Evolutionary conservation across 2,329 filamentous ascomycete species (phyloP), one percentile per base, ranked within the genome.

Genomic region (Trichoderma oligosporum): DNA sequence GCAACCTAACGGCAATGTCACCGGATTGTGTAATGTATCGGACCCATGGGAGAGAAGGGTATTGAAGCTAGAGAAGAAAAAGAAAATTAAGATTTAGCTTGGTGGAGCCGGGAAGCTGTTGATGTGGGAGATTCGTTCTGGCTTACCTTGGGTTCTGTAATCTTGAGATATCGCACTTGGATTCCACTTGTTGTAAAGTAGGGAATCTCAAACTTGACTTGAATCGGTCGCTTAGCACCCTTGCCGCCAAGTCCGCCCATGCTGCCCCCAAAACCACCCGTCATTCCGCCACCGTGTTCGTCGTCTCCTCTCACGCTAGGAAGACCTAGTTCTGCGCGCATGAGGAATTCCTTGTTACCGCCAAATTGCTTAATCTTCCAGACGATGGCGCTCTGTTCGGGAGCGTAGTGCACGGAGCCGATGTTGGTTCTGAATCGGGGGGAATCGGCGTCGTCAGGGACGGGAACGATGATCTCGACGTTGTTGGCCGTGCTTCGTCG

Each of bases 341-440:
- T 99, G 65, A 99, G 80, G 68, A 99, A 99, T 71, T 99, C 94
- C 75, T 99, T 99, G 65, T 87, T 85, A n/a, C 94, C 94, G 42
- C 94, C 94, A 73, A 99, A 99, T 69, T 99, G 94, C 80, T 99
- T 99, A 73, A 99, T 99, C 80, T 99, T 99, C 94, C 94, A 99
- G 49, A 99, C 89, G 65, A 99, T 99, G 59, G 93, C 93, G 62
- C 90, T 95, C 69, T 96, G 93, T 74, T 99, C 94, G 0, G 94
- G 94, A 4, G 93, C 93, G 71, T 99, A 99, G 76, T 99, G 94
- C 11, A 99, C 94, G 27, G 88, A 91, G 56, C 94, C 94, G 61
- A 99, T 95, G 71, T 97, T 99, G 33, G 94, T 99, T 53, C 94
- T 85, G 83, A 99, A 99, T 42, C 94, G 86, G 9, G 94, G 94